Conservation (phyloP, 257 asterid genomes). For the Forsythia viridissima region DNA sequence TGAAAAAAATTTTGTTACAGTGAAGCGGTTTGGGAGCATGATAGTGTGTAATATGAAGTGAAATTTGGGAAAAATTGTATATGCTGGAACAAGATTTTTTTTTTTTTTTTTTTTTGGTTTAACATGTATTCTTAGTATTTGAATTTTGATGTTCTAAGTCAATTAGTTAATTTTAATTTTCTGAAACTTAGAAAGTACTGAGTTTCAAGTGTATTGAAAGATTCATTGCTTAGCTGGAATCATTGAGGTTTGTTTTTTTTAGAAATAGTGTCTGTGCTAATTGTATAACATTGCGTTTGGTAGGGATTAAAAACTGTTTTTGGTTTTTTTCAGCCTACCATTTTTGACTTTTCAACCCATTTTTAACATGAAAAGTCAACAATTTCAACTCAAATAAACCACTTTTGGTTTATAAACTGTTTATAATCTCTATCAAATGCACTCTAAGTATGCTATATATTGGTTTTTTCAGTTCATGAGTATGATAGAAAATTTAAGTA, state of each 20-base stretch:
- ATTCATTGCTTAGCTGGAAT: neutral
- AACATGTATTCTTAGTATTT: no score
- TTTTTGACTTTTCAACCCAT: no score
- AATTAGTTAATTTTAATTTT: neutral
- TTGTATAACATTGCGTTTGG: no score
- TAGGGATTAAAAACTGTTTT: no score
- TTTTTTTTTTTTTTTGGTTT: no score
- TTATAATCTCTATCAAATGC: no score
- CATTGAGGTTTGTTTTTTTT: neutral
- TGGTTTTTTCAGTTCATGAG: neutral
- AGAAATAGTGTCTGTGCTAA: neutral
- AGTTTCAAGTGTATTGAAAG: neutral
- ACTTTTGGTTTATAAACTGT: no score
- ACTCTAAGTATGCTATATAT: neutral
- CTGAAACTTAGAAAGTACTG: neutral
- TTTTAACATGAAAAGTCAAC: no score
- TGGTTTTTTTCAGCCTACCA: no score
- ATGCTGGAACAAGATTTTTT: neutral
- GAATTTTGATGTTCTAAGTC: neutral
- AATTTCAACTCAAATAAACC: no score
- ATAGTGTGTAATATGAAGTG: neutral
- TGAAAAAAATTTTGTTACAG: no score
- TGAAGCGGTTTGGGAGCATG: neutral
- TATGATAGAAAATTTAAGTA: neutral
- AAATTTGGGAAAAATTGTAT: neutral